Percentiles rank a stretch among this genome's conserved stretches.
These are phyloP conservation scores for Colletotrichum spinosum DNA, from an alignment of 2,329 filamentous ascomycete species.

Conservation along the genomic window DNA sequence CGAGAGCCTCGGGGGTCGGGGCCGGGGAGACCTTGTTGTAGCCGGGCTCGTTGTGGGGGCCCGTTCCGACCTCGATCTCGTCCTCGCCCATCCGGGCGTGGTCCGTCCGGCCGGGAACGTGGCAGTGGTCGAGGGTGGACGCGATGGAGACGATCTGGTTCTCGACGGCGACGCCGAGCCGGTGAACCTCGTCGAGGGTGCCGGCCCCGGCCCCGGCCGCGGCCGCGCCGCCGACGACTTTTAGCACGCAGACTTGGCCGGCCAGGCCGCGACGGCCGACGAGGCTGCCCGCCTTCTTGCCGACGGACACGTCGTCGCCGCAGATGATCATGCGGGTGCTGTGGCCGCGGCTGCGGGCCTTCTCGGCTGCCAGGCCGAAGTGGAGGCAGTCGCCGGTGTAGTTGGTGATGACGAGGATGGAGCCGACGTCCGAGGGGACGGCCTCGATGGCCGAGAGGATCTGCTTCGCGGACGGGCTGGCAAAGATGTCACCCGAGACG, in stretches of 20 bases:
- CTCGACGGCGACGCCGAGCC: conserved; percentile 62
- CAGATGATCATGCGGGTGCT: conserved; percentile 69
- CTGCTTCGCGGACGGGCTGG: conserved; percentile 72
- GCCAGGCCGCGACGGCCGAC: conserved; percentile 72
- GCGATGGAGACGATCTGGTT: conserved; percentile 67
- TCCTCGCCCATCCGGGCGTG: conserved; percentile 60
- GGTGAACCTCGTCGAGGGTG: conserved; percentile 61
- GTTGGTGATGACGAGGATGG: conserved; percentile 72
- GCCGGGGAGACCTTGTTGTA: conserved; percentile 66
- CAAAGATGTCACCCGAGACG: conserved; percentile 72
- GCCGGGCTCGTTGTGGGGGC: conserved; percentile 75
- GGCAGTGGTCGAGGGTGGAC: conserved; percentile 70
- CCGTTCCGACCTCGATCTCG: conserved; percentile 73
- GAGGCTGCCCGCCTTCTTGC: conserved; percentile 62
- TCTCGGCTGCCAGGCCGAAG: conserved; percentile 70
- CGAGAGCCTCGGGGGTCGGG: conserved; percentile 60
- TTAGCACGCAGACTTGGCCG: conserved; percentile 70
- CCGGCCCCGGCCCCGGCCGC: conserved; percentile 57
- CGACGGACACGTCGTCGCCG: conserved; percentile 74
- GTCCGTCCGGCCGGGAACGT: conserved; percentile 65
- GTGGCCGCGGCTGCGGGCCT: conserved; percentile 65
- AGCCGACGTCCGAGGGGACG: conserved; percentile 65
- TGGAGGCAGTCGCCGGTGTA: conserved; percentile 74
- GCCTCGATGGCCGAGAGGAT: conserved; percentile 69
- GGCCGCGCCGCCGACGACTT: conserved; percentile 65